A percentile compares a stretch with the other conserved stretches of the same genome.
Evolutionary conservation across 345 rosid genomes (phyloP).

Genomic region (Linum lewisii): DNA sequence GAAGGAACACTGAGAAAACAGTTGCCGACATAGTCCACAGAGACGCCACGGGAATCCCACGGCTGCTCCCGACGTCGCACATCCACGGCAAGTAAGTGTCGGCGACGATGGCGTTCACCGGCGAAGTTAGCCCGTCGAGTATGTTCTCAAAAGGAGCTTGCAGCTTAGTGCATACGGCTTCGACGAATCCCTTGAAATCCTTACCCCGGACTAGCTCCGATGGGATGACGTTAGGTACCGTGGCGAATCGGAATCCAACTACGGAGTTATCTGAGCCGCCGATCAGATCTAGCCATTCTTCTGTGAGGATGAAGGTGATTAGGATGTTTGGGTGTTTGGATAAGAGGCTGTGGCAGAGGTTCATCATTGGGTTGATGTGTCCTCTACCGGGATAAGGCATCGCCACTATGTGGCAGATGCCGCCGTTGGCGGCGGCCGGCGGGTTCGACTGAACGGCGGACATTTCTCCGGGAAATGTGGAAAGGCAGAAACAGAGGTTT

Average conservation of each 20-base stretch:
- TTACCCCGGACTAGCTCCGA: not conserved
- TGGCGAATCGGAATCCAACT: not conserved
- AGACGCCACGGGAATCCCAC: slow-evolving; percentile 29
- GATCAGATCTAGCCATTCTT: slow-evolving; percentile 27
- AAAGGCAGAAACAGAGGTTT: too few species aligned
- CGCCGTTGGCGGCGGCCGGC: too few species aligned
- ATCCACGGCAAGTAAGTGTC: slow-evolving; percentile 20
- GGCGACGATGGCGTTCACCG: slow-evolving; percentile 18
- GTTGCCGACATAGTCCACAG: slow-evolving; percentile 14
- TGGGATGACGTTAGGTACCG: not conserved
- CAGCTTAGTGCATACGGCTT: not conserved
- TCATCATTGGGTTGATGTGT: slow-evolving; percentile 30
- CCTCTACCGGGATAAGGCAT: slow-evolving; percentile 26
- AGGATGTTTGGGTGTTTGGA: slow-evolving; percentile 9
- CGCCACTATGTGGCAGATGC: slow-evolving; percentile 15
- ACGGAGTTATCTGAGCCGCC: slow-evolving; percentile 7
- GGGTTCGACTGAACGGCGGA: too few species aligned
- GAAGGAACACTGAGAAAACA: not conserved
- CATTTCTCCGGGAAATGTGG: too few species aligned
- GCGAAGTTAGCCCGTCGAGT: slow-evolving; percentile 8
- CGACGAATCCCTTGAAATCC: not conserved
- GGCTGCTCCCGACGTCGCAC: slow-evolving; percentile 10
- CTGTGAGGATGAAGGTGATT: slow-evolving; percentile 22
- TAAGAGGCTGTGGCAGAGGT: slow-evolving; percentile 24
- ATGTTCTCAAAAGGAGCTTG: not conserved